phyloP scores from a whole-genome alignment of 208 protist species.

The Sergeia podlipaevii region DNA sequence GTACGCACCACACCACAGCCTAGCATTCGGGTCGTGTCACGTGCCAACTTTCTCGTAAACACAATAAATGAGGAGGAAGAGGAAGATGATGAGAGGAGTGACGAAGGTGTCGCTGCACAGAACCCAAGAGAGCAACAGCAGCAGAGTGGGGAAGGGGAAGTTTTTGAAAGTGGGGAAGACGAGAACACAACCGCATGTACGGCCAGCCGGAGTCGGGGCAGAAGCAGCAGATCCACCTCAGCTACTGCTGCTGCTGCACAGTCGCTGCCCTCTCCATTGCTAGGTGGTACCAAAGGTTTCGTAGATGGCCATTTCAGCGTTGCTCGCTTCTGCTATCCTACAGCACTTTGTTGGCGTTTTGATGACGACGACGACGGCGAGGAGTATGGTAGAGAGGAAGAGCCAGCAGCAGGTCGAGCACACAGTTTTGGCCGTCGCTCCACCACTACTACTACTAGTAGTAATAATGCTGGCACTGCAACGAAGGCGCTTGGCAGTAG shows the following conservation, averaged over 20 bases:
- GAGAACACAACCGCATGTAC: too few relatives aligned
- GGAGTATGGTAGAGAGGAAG: neutral
- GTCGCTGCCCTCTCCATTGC: slow-evolving; percentile 24
- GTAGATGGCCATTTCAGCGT: slow-evolving; percentile 67
- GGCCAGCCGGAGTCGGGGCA: too few relatives aligned
- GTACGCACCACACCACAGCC: slow-evolving; percentile 13
- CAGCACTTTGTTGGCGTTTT: slow-evolving; percentile 70
- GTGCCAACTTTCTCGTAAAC: slow-evolving; percentile 11
- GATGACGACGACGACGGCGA: slow-evolving; percentile 13
- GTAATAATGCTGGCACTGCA: neutral
- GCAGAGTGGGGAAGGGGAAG: too few relatives aligned
- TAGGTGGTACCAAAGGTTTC: slow-evolving; percentile 48
- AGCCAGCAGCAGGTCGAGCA: neutral
- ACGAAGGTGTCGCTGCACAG: neutral
- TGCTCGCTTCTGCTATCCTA: slow-evolving; percentile 52
- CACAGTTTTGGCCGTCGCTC: too few relatives aligned
- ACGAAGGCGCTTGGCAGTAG: neutral
- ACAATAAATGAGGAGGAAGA: neutral
- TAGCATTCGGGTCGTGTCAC: slow-evolving; percentile 16
- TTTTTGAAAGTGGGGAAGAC: neutral
- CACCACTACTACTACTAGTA: too few relatives aligned
- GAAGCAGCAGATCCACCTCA: slow-evolving; percentile 9
- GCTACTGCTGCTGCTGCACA: slow-evolving; percentile 16
- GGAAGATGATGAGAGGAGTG: neutral
- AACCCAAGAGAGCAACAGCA: neutral